phyloP scores from a whole-genome alignment of 2,329 filamentous ascomycete species.

The Botryotinia narcissicola region DNA sequence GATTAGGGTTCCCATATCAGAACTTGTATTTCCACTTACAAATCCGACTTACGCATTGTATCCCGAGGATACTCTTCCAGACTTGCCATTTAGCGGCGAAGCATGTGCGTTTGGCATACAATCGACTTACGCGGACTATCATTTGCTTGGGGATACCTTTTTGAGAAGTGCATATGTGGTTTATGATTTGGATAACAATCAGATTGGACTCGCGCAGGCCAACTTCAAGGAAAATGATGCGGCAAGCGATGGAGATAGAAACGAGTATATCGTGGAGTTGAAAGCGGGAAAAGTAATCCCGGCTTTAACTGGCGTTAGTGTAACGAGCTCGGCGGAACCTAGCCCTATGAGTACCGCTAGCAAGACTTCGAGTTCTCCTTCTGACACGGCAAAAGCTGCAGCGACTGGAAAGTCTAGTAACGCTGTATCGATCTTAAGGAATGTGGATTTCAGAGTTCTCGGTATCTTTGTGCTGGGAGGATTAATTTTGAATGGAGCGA shows the following conservation, averaged over 20 bases:
- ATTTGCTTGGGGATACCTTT: constrained; percentile 51
- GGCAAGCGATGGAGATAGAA: not conserved
- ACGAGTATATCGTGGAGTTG: constrained; percentile 27
- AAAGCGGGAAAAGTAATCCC: constrained; percentile 27
- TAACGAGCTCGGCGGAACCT: not conserved
- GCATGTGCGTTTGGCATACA: constrained; percentile 55
- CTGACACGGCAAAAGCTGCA: not conserved
- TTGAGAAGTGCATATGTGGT: constrained; percentile 54
- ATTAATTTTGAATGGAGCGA: not conserved
- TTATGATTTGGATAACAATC: constrained; percentile 50
- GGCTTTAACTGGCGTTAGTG: constrained; percentile 15
- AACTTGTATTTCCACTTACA: constrained; percentile 43
- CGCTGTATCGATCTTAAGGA: not conserved
- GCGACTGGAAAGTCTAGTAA: not conserved
- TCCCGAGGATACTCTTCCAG: constrained; percentile 14
- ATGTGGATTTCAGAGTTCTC: not conserved
- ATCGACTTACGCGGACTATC: not conserved
- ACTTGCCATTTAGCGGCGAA: constrained; percentile 35
- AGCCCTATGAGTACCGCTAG: not conserved
- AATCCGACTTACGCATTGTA: constrained; percentile 19
- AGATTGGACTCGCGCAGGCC: constrained; percentile 49
- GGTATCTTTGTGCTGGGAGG: not conserved
- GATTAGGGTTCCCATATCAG: constrained; percentile 46
- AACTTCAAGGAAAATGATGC: constrained; percentile 41
- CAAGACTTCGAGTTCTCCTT: not conserved